Conservation (phyloP, 1,284 basidiomycete genomes). For the Tilletia caries region DNA sequence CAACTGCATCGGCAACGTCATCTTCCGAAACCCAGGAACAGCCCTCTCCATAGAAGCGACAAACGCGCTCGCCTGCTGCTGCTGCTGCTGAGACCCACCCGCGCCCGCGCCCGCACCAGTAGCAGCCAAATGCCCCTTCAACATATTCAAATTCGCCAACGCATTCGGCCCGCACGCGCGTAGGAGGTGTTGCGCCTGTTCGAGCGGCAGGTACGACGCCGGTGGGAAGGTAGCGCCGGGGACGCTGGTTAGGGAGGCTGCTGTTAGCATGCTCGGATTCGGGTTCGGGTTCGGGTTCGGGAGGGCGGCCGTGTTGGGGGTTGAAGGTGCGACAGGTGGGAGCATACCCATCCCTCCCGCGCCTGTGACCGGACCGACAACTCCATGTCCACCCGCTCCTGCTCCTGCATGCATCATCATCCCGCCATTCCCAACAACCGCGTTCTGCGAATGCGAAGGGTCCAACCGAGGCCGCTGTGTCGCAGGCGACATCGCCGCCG, state of each 20-base stretch:
- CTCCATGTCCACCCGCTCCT: too few species aligned
- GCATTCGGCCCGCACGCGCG: background rate
- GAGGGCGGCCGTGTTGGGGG: too few species aligned
- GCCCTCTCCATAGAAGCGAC: background rate
- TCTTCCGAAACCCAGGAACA: conserved; percentile 9
- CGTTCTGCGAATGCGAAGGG: too few species aligned
- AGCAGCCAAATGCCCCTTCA: conserved; percentile 6
- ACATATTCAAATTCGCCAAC: conserved; percentile 8
- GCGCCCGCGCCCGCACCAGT: too few species aligned
- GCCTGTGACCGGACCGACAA: too few species aligned
- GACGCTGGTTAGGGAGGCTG: background rate
- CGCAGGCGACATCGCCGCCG: background rate
- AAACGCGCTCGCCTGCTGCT: background rate
- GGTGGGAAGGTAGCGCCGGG: background rate
- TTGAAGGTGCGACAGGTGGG: background rate
- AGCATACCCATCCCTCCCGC: conserved; percentile 7
- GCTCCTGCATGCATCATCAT: background rate
- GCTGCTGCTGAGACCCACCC: background rate
- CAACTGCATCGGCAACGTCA: background rate
- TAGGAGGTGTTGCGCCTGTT: background rate
- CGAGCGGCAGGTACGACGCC: background rate
- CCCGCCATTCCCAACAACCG: too few species aligned
- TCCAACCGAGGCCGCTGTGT: background rate
- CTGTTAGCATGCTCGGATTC: background rate
- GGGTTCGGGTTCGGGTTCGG: too few species aligned